Percentiles rank a stretch among this genome's conserved stretches.
Evolutionary conservation across 176 grass and related monocot genomes (phyloP).

Genomic region (Elaeis guineensis): DNA sequence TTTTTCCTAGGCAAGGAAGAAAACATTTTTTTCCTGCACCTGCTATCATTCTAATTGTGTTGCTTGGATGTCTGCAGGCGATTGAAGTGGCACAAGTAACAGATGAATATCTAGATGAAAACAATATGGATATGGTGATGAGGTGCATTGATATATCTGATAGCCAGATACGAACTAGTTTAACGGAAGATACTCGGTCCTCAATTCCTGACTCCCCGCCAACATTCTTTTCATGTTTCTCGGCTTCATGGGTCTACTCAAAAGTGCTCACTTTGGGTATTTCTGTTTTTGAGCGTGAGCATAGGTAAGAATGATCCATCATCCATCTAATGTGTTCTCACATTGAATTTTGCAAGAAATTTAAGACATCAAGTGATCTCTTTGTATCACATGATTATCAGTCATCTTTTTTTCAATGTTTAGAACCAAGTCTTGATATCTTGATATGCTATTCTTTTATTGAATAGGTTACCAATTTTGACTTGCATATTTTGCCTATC

Average conservation of each 20-base stretch:
- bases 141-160: constrained; percentile 77
- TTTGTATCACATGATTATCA: too few relatives aligned
- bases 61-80: constrained; percentile 32
- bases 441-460: too few relatives aligned
- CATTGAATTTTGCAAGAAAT: too few relatives aligned
- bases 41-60: not conserved
- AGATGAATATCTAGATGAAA: constrained; percentile 77
- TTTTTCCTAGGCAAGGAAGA: constrained; percentile 12
- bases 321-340: not conserved
- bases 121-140: constrained; percentile 58
- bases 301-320: constrained; percentile 38
- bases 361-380: too few relatives aligned
- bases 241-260: constrained; percentile 66
- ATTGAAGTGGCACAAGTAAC: constrained; percentile 83
- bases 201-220: constrained; percentile 27
- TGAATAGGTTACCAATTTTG: too few relatives aligned
- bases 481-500: too few relatives aligned
- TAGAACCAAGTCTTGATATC: too few relatives aligned
- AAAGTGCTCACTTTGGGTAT: constrained; percentile 80
- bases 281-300: constrained; percentile 66
- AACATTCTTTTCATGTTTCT: constrained; percentile 70
- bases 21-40: not conserved
- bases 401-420: too few relatives aligned
- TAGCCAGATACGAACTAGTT: constrained; percentile 30
- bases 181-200: constrained; percentile 25